Evolutionary conservation across 345 rosid genomes (phyloP), one percentile per base, ranked within the genome.

Genomic region (Corchorus capsularis): DNA sequence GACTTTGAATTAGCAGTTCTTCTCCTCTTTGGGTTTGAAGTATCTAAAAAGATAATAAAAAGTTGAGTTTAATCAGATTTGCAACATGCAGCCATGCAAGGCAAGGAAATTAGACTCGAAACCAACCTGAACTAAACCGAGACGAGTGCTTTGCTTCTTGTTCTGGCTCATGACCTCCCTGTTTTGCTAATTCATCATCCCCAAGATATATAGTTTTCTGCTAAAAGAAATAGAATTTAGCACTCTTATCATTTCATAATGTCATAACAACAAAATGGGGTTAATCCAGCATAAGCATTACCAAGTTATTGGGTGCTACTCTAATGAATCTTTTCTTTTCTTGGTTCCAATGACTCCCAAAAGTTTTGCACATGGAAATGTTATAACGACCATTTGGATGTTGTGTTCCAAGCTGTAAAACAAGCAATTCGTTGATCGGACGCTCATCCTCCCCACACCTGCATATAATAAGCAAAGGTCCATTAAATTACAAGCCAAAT

Each of bases 401-500:
- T 19, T 84, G 87, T 20, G 68, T 71, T 57, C 83, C 89, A 50
- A 88, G 88, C 78, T 83, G 88, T 84, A 90, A 78, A 79, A 92
- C 73, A 80, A 92, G 37, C 63, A 92, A 70, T 75, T 92, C 94
- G 13, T 87, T 86, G 60, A 90, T 88, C 6, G 97, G 97, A 45
- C 80, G 92, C 79, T 92, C 94, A 67, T 92, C 94, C 83, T 90
- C 92, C 34, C 94, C 91, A 6, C 97, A 92, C 27, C 96, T 88
- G 85, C 62, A 57, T 14, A 35, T 1, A 39, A 32, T 50, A 10
- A 41, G 76, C 15, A 59, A 46, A 61, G 6, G 15, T 45, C 50
- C 2, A n/a, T 14, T 41, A 46, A 52, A 70, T 11, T n/a, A 17
- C 12, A 56, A 66, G 39, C 14, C 9, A 6, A 67, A 75, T 20